phyloP scores from a whole-genome alignment of 1,284 basidiomycete genomes.

The Cryptococcus floricola region DNA sequence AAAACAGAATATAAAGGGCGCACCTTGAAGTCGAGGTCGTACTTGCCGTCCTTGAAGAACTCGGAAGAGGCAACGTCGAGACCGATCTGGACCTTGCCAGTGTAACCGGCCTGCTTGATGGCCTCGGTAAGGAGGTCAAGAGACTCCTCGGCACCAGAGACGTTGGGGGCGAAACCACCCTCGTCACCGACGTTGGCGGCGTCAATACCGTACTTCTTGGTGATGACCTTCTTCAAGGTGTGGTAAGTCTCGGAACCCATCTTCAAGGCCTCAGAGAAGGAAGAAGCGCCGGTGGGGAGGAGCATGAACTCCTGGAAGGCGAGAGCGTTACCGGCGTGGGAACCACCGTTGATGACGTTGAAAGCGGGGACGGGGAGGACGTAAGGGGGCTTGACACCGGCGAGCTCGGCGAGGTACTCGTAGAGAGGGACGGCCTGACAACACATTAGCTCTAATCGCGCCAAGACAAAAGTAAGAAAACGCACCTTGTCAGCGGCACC shows the following conservation, averaged over 20 bases:
- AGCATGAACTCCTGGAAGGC: conserved; percentile 99
- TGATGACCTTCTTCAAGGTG: conserved; percentile 98
- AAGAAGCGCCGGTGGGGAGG: conserved; percentile 84
- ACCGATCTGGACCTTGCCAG: conserved; percentile 97
- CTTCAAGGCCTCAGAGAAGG: conserved; percentile 96
- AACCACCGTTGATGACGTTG: conserved; percentile 99
- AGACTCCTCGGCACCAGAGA: conserved; percentile 92
- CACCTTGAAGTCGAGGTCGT: conserved; percentile 87
- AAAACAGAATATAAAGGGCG: conserved; percentile 1
- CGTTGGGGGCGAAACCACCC: conserved; percentile 99
- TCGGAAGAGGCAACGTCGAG: conserved; percentile 99
- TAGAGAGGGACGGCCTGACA: conserved; percentile 82
- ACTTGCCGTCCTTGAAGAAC: conserved; percentile 99
- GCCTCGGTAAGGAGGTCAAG: conserved; percentile 94
- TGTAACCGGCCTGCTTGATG: conserved; percentile 96
- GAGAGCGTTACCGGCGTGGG: conserved; percentile 98
- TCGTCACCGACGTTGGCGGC: conserved; percentile 99
- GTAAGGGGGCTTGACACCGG: conserved; percentile 89
- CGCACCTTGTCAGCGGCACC: conserved; percentile 78
- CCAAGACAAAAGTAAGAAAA: background rate
- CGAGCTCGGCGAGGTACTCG: conserved; percentile 91
- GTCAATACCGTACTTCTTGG: conserved; percentile 98
- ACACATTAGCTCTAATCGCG: background rate
- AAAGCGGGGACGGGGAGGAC: conserved; percentile 86
- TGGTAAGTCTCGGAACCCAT: conserved; percentile 99